Evolutionary conservation across 2,329 filamentous ascomycete species (phyloP).

Genomic region (Ploettnerulaceae sp.): DNA sequence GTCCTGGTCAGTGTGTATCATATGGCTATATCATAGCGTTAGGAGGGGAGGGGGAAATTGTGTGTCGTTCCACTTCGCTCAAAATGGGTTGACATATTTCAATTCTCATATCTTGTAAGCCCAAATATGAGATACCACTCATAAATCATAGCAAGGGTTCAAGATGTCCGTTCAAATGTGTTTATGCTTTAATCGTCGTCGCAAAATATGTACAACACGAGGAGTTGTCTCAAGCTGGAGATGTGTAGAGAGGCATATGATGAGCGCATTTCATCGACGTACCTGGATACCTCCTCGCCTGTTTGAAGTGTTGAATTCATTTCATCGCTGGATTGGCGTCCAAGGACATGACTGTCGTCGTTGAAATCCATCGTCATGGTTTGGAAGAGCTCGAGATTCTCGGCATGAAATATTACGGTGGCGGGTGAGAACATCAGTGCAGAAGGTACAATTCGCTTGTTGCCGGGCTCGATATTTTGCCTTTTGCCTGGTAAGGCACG

Average conservation of each 20-base stretch:
- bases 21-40: neutral
- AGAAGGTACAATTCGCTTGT: too few relatives aligned
- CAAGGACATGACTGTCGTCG: neutral
- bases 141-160: neutral
- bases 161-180: neutral
- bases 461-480: too few relatives aligned
- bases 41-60: neutral
- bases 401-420: neutral
- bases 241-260: neutral
- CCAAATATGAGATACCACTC: neutral
- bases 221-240: neutral
- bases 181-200: neutral
- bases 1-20: neutral
- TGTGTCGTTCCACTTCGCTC: neutral
- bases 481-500: too few relatives aligned
- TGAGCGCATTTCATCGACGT: slow-evolving; percentile 6
- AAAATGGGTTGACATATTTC: neutral
- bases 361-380: neutral
- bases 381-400: neutral
- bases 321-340: neutral
- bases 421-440: neutral
- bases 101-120: neutral
- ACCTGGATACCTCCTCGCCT: neutral
- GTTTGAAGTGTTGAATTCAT: neutral
- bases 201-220: too few relatives aligned